Conservation (phyloP, 345 rosid genomes). For the Theobroma cacao region DNA sequence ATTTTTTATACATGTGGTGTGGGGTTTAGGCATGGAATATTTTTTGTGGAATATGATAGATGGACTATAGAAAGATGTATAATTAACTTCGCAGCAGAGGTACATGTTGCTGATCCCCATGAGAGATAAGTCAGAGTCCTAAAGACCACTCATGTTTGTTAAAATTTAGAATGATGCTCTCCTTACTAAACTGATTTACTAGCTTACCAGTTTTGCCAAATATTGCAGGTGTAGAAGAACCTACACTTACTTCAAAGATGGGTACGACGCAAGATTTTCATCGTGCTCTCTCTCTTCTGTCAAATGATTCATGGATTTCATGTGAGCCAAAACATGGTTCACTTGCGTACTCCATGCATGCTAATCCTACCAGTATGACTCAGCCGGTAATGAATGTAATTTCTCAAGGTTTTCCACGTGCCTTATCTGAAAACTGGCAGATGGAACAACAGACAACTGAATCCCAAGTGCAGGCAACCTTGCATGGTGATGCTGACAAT, state of each 20-base stretch:
- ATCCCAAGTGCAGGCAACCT: constrained; percentile 24
- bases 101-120: background rate
- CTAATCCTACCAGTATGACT: constrained; percentile 23
- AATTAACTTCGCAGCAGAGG: background rate
- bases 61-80: background rate
- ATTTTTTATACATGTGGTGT: background rate
- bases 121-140: background rate
- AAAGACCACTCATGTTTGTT: background rate
- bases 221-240: constrained; percentile 54
- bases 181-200: background rate
- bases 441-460: constrained; percentile 31
- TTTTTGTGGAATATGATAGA: background rate
- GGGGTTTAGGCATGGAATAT: too few species aligned
- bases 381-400: constrained; percentile 27
- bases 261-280: constrained; percentile 62
- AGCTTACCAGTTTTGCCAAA: constrained; percentile 7
- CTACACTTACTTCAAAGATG: constrained; percentile 50
- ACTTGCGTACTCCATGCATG: constrained; percentile 33
- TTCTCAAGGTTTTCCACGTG: constrained; percentile 29
- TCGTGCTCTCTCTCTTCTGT: constrained; percentile 99
- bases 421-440: constrained; percentile 43
- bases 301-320: constrained; percentile 63
- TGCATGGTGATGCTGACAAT: constrained; percentile 26
- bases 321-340: constrained; percentile 49
- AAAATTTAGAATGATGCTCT: background rate